A percentile compares a stretch with the other conserved stretches of the same genome.
phyloP scores from a whole-genome alignment of 257 asterid species.

The Galeopsis tetrahit region DNA sequence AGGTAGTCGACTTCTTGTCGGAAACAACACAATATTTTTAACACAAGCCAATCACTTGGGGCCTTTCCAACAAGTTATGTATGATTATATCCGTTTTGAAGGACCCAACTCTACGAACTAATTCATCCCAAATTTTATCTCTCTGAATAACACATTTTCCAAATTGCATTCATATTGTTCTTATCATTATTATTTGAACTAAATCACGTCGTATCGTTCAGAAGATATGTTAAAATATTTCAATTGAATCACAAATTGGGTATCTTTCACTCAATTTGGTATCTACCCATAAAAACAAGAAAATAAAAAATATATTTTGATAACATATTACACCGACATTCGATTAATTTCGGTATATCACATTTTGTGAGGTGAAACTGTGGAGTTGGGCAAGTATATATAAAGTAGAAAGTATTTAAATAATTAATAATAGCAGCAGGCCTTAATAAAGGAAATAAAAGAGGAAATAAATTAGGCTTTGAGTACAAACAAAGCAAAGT shows the following conservation, averaged over 20 bases:
- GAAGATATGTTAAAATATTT: no score
- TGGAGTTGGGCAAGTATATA: not conserved
- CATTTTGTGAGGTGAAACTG: not conserved
- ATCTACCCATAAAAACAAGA: no score
- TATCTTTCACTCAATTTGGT: no score
- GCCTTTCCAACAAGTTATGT: constrained; percentile 50
- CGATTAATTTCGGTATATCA: not conserved
- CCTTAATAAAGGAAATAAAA: not conserved
- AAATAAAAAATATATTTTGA: no score
- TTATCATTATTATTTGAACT: no score
- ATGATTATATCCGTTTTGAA: constrained; percentile 47
- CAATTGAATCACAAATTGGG: no score
- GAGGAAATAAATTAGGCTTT: constrained; percentile 31
- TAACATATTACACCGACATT: no score
- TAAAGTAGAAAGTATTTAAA: not conserved
- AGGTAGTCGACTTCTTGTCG: constrained; percentile 38
- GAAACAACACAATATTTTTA: constrained; percentile 51
- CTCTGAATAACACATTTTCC: not conserved
- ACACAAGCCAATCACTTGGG: constrained; percentile 37
- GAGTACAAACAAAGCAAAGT: constrained; percentile 40
- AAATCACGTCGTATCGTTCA: no score
- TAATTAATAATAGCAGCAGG: not conserved
- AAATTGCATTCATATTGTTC: no score
- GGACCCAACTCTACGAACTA: constrained; percentile 6
- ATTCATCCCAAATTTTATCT: not conserved